These are phyloP conservation scores for Crithidia fasciculata DNA, from an alignment of 208 protist genomes.

Conservation along the genomic window DNA sequence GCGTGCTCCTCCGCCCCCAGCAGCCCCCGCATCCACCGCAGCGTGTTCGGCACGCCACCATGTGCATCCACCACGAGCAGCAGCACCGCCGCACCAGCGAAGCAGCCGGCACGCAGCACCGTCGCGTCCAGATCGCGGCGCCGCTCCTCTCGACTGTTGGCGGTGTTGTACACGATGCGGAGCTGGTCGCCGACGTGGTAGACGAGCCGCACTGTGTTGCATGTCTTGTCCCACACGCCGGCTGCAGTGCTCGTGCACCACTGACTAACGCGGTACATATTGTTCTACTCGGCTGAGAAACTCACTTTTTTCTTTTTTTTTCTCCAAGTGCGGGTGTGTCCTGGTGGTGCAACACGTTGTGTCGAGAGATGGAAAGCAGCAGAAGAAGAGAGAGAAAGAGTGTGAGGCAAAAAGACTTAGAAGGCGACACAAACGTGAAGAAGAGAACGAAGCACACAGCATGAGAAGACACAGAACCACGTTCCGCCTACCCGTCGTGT, in stretches of 20 bases:
- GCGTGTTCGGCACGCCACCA: slow-evolving; percentile 42
- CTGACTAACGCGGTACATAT: slow-evolving; percentile 24
- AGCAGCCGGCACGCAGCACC: slow-evolving; percentile 39
- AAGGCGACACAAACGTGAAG: background rate
- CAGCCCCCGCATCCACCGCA: slow-evolving; percentile 30
- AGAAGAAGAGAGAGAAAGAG: slow-evolving; percentile 2
- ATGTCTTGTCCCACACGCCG: slow-evolving; percentile 44
- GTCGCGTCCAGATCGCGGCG: slow-evolving; percentile 53
- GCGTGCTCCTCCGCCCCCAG: slow-evolving; percentile 12
- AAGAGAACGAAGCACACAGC: background rate
- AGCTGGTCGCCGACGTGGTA: slow-evolving; percentile 77
- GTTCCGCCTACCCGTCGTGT: too few relatives aligned
- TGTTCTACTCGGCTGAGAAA: background rate
- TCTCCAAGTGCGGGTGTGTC: too few relatives aligned
- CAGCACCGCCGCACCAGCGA: slow-evolving; percentile 36
- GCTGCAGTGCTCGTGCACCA: slow-evolving; percentile 34
- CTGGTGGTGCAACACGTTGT: background rate
- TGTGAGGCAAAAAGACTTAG: background rate
- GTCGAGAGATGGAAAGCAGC: background rate
- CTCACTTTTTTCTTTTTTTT: background rate
- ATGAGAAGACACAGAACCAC: background rate
- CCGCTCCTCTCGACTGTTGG: slow-evolving; percentile 61
- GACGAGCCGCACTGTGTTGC: slow-evolving; percentile 46
- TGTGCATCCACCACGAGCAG: slow-evolving; percentile 57
- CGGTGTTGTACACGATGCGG: slow-evolving; percentile 73